These are phyloP conservation scores for Septoria linicola DNA, from an alignment of 2,329 filamentous ascomycete species.

Conservation along the genomic window DNA sequence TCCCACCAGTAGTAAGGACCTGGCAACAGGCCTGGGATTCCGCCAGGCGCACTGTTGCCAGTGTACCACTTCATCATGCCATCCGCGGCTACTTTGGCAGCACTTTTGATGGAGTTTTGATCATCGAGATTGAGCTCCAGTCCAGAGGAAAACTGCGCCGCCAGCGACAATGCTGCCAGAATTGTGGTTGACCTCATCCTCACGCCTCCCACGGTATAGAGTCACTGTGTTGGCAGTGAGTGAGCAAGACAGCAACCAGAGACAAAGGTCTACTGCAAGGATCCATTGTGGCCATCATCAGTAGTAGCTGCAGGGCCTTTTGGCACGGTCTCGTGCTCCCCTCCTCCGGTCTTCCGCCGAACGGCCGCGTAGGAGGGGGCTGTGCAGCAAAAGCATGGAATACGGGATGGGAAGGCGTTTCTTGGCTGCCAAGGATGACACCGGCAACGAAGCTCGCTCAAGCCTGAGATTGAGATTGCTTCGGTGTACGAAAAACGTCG, in stretches of 20 bases:
- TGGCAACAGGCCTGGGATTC: conserved; percentile 57
- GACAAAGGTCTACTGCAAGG: no score
- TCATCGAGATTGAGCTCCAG: conserved; percentile 30
- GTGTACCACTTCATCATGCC: conserved; percentile 56
- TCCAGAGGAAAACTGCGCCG: conserved; percentile 22
- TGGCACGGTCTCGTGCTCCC: conserved; percentile 6
- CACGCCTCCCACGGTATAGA: no score
- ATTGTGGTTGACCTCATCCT: not conserved
- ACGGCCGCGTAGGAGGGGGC: no score
- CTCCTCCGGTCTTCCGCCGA: not conserved
- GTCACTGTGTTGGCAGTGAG: no score
- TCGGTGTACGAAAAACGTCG: no score
- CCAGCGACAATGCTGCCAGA: conserved; percentile 16
- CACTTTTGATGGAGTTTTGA: conserved; percentile 45
- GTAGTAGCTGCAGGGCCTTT: not conserved
- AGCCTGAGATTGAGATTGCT: no score
- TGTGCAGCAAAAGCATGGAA: no score
- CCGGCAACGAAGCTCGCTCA: no score
- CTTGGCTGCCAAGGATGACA: no score
- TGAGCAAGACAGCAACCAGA: no score
- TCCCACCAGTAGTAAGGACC: conserved; percentile 75
- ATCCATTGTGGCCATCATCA: no score
- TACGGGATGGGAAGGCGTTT: no score
- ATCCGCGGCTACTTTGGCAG: conserved; percentile 45
- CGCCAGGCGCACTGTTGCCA: conserved; percentile 53